Evolutionary conservation across 495 filamentous ascomycete genomes (phyloP).

Genomic region (Tuber magnatum): DNA sequence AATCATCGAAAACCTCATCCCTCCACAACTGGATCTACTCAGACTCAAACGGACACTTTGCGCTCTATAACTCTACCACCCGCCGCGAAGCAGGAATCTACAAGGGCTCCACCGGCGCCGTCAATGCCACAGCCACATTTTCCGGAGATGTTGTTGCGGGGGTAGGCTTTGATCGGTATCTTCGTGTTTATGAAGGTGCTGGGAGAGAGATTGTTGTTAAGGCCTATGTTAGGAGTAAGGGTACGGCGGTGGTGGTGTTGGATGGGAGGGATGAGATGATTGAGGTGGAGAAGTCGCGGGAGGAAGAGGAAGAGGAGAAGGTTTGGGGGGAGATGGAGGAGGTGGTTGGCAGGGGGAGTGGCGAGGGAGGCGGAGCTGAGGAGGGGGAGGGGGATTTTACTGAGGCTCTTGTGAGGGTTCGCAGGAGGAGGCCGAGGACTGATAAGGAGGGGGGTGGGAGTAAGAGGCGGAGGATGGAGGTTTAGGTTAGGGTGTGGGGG

Average conservation of each 20-base stretch:
- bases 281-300: constrained; percentile 19
- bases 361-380: constrained; percentile 7
- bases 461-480: constrained; percentile 33
- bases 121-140: constrained; percentile 15
- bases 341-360: constrained; percentile 12
- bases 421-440: constrained; percentile 24
- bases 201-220: constrained; percentile 22
- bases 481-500: not conserved
- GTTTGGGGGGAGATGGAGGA: constrained; percentile 40
- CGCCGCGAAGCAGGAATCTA: constrained; percentile 32
- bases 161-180: constrained; percentile 36
- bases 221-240: constrained; percentile 31
- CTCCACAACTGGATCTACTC: constrained; percentile 27
- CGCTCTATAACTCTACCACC: constrained; percentile 18
- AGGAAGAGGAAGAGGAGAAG: constrained; percentile 21
- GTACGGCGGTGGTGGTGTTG: constrained; percentile 28
- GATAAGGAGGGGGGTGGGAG: constrained; percentile 10
- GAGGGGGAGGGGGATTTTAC: constrained; percentile 20
- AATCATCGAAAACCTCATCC: constrained; percentile 20
- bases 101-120: constrained; percentile 33
- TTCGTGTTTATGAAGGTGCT: constrained; percentile 33
- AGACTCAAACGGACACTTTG: constrained; percentile 28
- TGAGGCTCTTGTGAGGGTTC: constrained; percentile 27
- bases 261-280: constrained; percentile 25
- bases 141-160: constrained; percentile 26